Conservation (phyloP, 345 rosid genomes). For the Brassica nigra region DNA sequence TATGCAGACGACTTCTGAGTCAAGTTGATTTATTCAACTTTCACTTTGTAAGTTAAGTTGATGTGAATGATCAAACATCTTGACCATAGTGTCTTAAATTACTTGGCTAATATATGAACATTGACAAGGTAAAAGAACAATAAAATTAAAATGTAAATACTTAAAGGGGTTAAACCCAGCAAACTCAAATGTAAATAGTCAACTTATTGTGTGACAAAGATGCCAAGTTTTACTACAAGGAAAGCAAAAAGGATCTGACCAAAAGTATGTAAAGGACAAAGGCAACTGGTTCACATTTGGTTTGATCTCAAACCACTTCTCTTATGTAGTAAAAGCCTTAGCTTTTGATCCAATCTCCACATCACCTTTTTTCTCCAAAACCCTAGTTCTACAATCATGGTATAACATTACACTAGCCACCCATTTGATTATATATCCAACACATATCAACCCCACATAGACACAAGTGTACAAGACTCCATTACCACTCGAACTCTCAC, state of each 20-base stretch:
- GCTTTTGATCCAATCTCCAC: conserved; percentile 38
- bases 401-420: conserved; percentile 46
- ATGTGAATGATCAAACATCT: no score
- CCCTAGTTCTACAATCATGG: conserved; percentile 38
- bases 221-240: neutral
- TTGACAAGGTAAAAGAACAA: no score
- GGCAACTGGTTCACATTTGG: neutral
- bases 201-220: neutral
- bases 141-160: no score
- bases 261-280: neutral
- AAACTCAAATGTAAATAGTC: neutral
- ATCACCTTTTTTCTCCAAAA: conserved; percentile 38
- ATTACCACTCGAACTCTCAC: conserved; percentile 13
- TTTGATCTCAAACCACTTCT: neutral
- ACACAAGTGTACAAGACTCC: conserved; percentile 29
- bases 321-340: neutral
- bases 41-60: neutral
- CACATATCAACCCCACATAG: conserved; percentile 26
- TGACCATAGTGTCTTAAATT: no score
- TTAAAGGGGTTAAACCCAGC: no score
- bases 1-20: neutral
- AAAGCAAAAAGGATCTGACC: neutral
- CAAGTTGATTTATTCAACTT: neutral
- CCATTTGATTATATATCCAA: conserved; percentile 50
- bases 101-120: no score